These are phyloP conservation scores for Aspergillus ellipticus DNA, from an alignment of 495 filamentous ascomycete species.

Conservation along the genomic window DNA sequence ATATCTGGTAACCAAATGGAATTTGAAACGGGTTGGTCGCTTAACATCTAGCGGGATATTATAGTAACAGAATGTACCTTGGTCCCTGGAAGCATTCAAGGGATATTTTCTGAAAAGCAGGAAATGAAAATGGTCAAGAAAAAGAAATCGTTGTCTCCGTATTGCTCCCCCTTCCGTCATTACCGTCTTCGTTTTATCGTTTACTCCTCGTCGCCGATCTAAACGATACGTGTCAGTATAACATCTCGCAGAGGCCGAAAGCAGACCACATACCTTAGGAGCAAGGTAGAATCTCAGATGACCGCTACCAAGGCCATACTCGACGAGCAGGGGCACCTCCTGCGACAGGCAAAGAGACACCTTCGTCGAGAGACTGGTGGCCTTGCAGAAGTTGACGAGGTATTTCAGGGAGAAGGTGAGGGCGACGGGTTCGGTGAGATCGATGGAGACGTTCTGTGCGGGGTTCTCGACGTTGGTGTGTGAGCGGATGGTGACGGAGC, in stretches of 20 bases:
- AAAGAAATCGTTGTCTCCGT: constrained; percentile 32
- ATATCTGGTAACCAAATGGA: constrained; percentile 1
- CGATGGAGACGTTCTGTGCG: constrained; percentile 78
- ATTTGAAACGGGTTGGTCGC: constrained; percentile 12
- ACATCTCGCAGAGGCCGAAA: constrained; percentile 5
- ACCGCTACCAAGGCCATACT: constrained; percentile 84
- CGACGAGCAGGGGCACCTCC: constrained; percentile 93
- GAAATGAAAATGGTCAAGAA: constrained; percentile 12
- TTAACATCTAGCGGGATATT: constrained; percentile 26
- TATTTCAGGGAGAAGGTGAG: constrained; percentile 99
- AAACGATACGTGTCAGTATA: background rate
- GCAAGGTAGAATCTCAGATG: constrained; percentile 96
- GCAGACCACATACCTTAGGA: constrained; percentile 65
- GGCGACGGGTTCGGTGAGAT: constrained; percentile 85
- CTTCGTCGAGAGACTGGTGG: constrained; percentile 70
- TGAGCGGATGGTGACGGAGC: constrained; percentile 84
- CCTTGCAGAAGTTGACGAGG: constrained; percentile 99
- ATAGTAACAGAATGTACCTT: constrained; percentile 12
- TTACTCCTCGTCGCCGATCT: constrained; percentile 94
- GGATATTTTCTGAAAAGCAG: constrained; percentile 19
- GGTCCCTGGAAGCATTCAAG: constrained; percentile 11
- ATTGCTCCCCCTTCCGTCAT: constrained; percentile 34
- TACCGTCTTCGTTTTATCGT: constrained; percentile 17
- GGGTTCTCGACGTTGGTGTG: constrained; percentile 92
- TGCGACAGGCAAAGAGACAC: constrained; percentile 92